phyloP scores from a whole-genome alignment of 1,284 basidiomycete species.

The Apiotrichum akiyoshidainum region DNA sequence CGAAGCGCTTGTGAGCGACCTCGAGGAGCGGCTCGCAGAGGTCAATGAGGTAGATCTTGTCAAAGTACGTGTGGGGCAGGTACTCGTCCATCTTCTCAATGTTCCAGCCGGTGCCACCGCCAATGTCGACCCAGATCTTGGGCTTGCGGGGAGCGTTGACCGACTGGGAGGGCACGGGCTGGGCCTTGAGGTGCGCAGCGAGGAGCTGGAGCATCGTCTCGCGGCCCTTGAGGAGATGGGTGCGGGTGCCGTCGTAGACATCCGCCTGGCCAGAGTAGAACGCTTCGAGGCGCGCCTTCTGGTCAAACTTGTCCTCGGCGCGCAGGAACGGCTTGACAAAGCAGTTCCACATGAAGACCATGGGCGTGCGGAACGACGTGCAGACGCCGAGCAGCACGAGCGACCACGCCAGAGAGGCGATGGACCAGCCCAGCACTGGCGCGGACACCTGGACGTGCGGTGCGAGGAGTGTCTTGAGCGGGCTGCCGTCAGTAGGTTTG shows the following conservation, averaged over 20 bases:
- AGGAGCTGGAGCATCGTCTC: conserved; percentile 68
- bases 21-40: conserved; percentile 71
- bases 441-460: conserved; percentile 21
- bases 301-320: conserved; percentile 30
- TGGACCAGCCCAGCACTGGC: conserved; percentile 26
- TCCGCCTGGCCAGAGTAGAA: conserved; percentile 70
- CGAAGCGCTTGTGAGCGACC: conserved; percentile 67
- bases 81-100: conserved; percentile 74
- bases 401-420: conserved; percentile 23
- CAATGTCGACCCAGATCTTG: conserved; percentile 73
- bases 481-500: conserved; percentile 14
- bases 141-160: conserved; percentile 28
- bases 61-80: conserved; percentile 63
- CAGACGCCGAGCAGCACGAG: conserved; percentile 25
- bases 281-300: conserved; percentile 50
- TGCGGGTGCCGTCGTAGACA: conserved; percentile 66
- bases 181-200: conserved; percentile 63
- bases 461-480: conserved; percentile 29
- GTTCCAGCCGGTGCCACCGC: conserved; percentile 78
- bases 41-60: conserved; percentile 71
- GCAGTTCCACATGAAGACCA: conserved; percentile 51
- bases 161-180: conserved; percentile 30
- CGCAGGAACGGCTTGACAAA: conserved; percentile 53
- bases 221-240: conserved; percentile 62
- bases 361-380: conserved; percentile 27